Evolutionary conservation across 805 yeast genomes (phyloP).

Genomic region (Wickerhamomyces ciferrii): DNA sequence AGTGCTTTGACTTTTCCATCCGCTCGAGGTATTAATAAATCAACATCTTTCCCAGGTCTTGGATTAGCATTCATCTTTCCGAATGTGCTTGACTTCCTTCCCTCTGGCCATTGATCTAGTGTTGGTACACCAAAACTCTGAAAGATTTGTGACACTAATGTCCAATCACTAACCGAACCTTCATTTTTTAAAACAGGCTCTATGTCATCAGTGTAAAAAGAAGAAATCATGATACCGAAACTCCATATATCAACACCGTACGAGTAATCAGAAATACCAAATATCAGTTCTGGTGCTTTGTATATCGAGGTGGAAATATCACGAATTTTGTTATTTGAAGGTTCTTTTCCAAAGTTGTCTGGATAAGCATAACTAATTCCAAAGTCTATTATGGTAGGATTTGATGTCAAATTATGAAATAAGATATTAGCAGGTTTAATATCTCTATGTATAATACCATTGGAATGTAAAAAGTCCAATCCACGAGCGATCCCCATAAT

Average conservation of each 20-base stretch:
- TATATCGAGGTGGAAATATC: slow-evolving; percentile 62
- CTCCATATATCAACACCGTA: slow-evolving; percentile 68
- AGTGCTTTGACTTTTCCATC: slow-evolving; percentile 17
- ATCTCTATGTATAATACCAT: slow-evolving; percentile 87
- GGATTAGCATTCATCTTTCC: slow-evolving; percentile 23
- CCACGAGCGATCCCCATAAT: slow-evolving; percentile 38
- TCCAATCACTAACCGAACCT: slow-evolving; percentile 46
- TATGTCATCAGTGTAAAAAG: slow-evolving; percentile 38
- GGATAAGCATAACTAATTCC: slow-evolving; percentile 34
- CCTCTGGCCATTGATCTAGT: slow-evolving; percentile 36
- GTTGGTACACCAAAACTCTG: slow-evolving; percentile 60
- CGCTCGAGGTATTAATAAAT: slow-evolving; percentile 31
- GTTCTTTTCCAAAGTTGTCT: slow-evolving; percentile 60
- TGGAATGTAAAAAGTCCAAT: slow-evolving; percentile 57
- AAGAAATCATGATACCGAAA: slow-evolving; percentile 55
- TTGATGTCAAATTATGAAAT: slow-evolving; percentile 30
- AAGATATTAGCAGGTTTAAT: slow-evolving; percentile 80
- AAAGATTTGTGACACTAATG: slow-evolving; percentile 50
- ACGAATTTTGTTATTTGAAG: slow-evolving; percentile 33
- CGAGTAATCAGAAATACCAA: slow-evolving; percentile 52
- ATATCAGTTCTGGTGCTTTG: slow-evolving; percentile 70
- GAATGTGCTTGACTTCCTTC: slow-evolving; percentile 31
- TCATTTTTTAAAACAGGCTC: slow-evolving; percentile 31
- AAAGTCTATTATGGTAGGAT: slow-evolving; percentile 35
- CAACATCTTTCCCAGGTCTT: slow-evolving; percentile 16